Evolutionary conservation across 768 basidiomycete species (phyloP), one percentile per base, ranked within the genome.

Genomic region (Porphyrellus cyaneotinctus): DNA sequence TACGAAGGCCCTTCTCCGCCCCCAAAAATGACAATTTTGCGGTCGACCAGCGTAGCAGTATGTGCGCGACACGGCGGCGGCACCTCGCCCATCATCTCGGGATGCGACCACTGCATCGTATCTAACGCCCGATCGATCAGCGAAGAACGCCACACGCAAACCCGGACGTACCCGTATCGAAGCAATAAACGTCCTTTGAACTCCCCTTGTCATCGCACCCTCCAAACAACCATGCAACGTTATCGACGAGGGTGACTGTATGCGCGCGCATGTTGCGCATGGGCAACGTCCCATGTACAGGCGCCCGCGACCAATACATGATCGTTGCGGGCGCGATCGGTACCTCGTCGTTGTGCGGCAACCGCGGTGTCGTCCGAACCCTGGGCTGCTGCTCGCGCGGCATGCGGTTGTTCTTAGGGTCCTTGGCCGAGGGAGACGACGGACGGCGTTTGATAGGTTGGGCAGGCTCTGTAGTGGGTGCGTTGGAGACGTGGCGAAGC

Each of bases 31-130:
- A 91, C 81, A 38, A 95, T 79, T 58, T 84, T 85, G 23, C 82
- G 80, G 61, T 91, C 88, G 47, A 91, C 85, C 9, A 89, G 77
- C 0, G 91, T 94, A 3, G 89, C 87, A 1, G 88, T 90, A 64
- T 97, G 94, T 6, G 92, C 94, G 22, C 94, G 81, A 43, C 87
- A 88, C 0, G 89, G 88, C 2, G 88, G 87, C 0, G 93, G 88
- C 5, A 82, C 66, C 2, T 90, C 86, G n/a, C 94, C 94, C 4
- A 77, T 58, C 18, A 83, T 84, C 17, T 88, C 82, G 0, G 90
- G 85, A 54, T 85, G 83, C 1, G 83, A 80, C 94, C 94, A 95
- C 65, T 88, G 84, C 81, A 95, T 88, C 22, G 88, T 91, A 67
- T 94, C 91, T 91, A 55, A 10, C 3, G 37, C 47, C 32, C 36